Base-by-base conservation (phyloP, 2,329 filamentous ascomycete genomes). In the Colletotrichum karsti region DNA sequence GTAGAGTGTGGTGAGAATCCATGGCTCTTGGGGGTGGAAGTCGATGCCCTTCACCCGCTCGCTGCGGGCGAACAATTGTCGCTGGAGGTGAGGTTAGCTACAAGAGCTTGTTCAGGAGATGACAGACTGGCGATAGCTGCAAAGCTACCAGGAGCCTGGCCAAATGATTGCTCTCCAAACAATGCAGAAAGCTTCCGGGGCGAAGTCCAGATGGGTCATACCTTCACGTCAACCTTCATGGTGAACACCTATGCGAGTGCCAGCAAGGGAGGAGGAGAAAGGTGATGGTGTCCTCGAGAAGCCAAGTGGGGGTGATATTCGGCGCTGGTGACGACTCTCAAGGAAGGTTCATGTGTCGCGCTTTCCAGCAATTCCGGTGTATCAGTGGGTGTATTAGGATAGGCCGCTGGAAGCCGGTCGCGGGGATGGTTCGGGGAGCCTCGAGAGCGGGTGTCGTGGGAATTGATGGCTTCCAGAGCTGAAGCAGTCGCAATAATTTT, bases 41-140 rank as follows among this genome's bases (percentile, higher is more conserved):
- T 98, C 95, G 81, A 97, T 94, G 78, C 93, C 92, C 85, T 98
- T 98, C 74, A 98, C 95, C 84, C 95, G 92, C 88, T 98, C 94
- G 77, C 93, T 97, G 82, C 94, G 90, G 82, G 93, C 93, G 84
- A 82, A 83, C 72, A 84, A 78, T 79, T 84, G 82, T 73, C 82
- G 80, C 82, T 83, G 72, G 70, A 69, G 48, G 64, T 48, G 15
- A 57, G 20, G 51, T 69, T 44, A 69, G 68, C 22, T 50, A 58
- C 7, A 24, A 13, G 55, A 58, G 55, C 54, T 59, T 5, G 33
- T 61, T 65, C 55, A 46, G 55, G 58, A 56, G 50, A 60, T 30
- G 30, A 60, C 63, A 48, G 46, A 24, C 35, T 56, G 46, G 46
- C 57, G 12, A 12, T 24, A 35, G 63, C 53, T 59, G 24, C 22